Evolutionary conservation across 140 eudicot genomes (phyloP).

Genomic region (Bidens hawaiensis): DNA sequence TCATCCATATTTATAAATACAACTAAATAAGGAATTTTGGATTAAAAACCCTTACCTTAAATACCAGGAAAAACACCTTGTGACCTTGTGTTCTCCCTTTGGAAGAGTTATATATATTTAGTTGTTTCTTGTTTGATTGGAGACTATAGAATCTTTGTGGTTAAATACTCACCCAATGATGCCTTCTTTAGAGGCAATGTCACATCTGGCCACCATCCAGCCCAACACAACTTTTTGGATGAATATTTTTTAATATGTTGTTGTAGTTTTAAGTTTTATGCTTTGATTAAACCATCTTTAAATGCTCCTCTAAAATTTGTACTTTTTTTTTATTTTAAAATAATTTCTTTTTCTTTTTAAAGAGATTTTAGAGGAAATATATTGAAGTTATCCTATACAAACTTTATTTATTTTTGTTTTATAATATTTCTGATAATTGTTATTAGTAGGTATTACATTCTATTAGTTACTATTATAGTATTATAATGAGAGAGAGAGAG

Average conservation of each 20-base stretch:
- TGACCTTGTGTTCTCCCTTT: not conserved
- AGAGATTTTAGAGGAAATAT: too few species aligned
- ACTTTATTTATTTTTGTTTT: too few species aligned
- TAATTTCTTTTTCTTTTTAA: too few species aligned
- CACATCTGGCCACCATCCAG: slow-evolving; percentile 2
- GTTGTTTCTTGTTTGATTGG: not conserved
- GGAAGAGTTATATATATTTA: not conserved
- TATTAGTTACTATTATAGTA: too few species aligned
- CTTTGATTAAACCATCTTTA: not conserved
- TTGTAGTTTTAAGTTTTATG: not conserved
- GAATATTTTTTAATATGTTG: not conserved
- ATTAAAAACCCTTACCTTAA: slow-evolving; percentile 11
- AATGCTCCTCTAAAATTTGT: not conserved
- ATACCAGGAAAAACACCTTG: not conserved
- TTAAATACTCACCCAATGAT: slow-evolving; percentile 6
- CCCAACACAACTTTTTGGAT: not conserved
- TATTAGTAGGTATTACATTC: not conserved
- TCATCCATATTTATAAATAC: not conserved
- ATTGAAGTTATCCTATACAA: too few species aligned
- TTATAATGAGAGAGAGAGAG: too few species aligned
- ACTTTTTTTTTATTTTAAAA: not conserved
- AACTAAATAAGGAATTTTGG: not conserved
- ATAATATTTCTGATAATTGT: too few species aligned
- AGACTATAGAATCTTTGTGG: not conserved
- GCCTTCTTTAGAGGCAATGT: not conserved